A percentile compares a stretch with the other conserved stretches of the same genome.
Conservation (phyloP, 1,139 yeast species). For the Kurtzmaniella natalensis region DNA sequence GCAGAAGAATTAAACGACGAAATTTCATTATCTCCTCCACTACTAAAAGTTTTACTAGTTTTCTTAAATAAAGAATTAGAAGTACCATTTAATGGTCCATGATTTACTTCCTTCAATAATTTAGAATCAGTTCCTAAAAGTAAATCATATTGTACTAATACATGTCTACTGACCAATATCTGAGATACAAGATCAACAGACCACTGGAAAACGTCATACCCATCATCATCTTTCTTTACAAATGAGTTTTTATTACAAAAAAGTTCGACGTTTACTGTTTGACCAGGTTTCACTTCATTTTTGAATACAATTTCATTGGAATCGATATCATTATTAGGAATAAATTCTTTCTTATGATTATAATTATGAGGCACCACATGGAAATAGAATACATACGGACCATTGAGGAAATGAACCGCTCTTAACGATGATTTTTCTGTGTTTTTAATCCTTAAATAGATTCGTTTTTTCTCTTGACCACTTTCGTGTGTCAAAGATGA, state of each 20-base stretch:
- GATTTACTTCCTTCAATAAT: slow-evolving; percentile 29
- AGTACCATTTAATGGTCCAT: slow-evolving; percentile 16
- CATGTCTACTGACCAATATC: slow-evolving; percentile 64
- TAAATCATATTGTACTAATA: slow-evolving; percentile 66
- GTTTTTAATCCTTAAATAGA: slow-evolving; percentile 46
- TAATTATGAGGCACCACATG: slow-evolving; percentile 56
- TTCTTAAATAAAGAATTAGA: too few relatives aligned
- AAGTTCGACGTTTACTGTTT: slow-evolving; percentile 46
- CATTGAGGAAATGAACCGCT: slow-evolving; percentile 52
- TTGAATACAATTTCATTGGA: slow-evolving; percentile 33
- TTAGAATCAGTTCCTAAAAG: slow-evolving; percentile 45
- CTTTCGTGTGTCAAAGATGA: background rate
- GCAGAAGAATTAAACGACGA: too few relatives aligned
- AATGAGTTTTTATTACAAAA: slow-evolving; percentile 44
- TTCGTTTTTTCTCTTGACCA: too few relatives aligned
- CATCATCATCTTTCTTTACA: slow-evolving; percentile 15
- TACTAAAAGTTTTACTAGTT: too few relatives aligned
- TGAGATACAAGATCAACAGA: slow-evolving; percentile 79
- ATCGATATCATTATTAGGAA: slow-evolving; percentile 20
- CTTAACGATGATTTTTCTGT: slow-evolving; percentile 45
- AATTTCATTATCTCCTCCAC: too few relatives aligned
- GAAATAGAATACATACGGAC: slow-evolving; percentile 57
- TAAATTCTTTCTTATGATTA: slow-evolving; percentile 25
- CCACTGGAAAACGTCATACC: slow-evolving; percentile 58
- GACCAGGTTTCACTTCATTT: slow-evolving; percentile 59